A percentile compares a stretch with the other conserved stretches of the same genome.
phyloP scores from a whole-genome alignment of 164 flowering plant genomes.

The Chimonanthus salicifolius region DNA sequence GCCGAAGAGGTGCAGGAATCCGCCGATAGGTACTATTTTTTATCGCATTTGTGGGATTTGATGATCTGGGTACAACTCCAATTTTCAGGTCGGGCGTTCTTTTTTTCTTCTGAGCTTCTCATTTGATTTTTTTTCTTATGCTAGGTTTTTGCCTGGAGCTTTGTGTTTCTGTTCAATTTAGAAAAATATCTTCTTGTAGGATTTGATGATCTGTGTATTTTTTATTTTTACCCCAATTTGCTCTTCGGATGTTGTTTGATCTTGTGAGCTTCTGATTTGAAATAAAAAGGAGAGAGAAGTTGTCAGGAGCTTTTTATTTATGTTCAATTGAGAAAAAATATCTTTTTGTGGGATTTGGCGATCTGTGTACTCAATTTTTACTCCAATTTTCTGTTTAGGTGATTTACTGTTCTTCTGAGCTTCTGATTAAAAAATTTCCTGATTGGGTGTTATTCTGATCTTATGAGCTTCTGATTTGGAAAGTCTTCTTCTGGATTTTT shows the following conservation, averaged over 20 bases:
- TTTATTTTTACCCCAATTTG: neutral
- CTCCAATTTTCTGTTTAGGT: neutral
- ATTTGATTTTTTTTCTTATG: neutral
- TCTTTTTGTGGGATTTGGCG: neutral
- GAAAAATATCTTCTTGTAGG: neutral
- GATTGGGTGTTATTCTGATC: too few relatives aligned
- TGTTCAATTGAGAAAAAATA: too few relatives aligned
- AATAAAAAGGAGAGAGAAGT: neutral
- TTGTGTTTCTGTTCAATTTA: neutral
- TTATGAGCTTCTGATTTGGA: too few relatives aligned
- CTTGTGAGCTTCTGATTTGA: neutral
- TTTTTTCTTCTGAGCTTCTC: neutral
- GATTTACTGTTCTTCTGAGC: neutral
- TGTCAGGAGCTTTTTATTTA: too few relatives aligned
- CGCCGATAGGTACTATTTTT: constrained; percentile 60
- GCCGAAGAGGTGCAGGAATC: constrained; percentile 94
- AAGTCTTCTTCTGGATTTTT: too few relatives aligned
- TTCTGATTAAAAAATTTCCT: neutral
- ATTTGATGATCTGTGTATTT: neutral
- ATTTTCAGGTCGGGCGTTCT: neutral
- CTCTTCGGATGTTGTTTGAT: neutral
- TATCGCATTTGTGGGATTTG: constrained; percentile 3
- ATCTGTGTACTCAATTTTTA: neutral
- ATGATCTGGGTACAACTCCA: neutral
- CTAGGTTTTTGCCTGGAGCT: neutral